phyloP scores from a whole-genome alignment of 1,139 yeast genomes.

The Wickerhamomyces sp. region DNA sequence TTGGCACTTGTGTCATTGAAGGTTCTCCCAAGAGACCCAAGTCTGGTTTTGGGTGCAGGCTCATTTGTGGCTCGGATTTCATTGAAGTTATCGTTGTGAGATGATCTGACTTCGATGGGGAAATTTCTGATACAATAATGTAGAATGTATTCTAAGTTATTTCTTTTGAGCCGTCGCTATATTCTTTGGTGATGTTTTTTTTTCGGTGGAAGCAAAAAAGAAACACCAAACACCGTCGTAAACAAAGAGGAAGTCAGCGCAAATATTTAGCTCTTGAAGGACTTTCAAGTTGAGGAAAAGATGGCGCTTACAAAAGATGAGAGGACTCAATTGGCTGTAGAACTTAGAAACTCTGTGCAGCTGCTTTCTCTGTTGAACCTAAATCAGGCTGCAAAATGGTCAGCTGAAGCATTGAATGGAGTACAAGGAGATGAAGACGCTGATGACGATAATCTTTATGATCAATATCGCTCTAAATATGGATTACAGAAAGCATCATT shows the following conservation, averaged over 20 bases:
- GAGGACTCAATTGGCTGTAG: neutral
- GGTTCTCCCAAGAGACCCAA: no score
- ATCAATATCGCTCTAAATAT: neutral
- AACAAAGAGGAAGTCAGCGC: neutral
- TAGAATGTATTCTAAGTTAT: neutral
- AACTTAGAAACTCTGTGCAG: constrained; percentile 33
- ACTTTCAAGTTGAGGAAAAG: neutral
- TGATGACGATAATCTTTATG: constrained; percentile 4
- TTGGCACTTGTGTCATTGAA: neutral
- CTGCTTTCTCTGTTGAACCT: constrained; percentile 46
- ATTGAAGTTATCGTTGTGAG: no score
- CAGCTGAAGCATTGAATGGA: constrained; percentile 70
- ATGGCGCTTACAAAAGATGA: neutral
- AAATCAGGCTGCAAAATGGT: constrained; percentile 74
- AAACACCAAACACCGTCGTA: no score
- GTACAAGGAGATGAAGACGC: constrained; percentile 22
- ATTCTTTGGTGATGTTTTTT: no score
- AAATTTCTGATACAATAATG: neutral
- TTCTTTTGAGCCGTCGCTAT: no score
- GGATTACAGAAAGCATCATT: neutral
- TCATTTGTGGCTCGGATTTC: no score
- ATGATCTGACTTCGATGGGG: neutral
- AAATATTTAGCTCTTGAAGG: no score
- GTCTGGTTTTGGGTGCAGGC: no score
- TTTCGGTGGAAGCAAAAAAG: no score